Conservation (phyloP, 2,329 filamentous ascomycete species). For the Aspergillus ustus region DNA sequence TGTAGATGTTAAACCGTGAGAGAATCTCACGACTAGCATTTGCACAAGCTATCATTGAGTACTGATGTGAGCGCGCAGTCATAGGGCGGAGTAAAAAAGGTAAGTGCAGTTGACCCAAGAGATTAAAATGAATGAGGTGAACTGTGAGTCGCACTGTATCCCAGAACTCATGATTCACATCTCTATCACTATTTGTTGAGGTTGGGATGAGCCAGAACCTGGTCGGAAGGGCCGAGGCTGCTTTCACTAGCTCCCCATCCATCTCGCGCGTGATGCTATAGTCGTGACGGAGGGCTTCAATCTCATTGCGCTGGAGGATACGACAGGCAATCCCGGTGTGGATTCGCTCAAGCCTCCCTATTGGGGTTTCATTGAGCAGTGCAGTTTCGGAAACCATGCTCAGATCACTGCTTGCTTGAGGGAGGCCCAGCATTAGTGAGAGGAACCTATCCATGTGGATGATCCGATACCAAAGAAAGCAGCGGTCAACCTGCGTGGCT, state of each 20-base stretch:
- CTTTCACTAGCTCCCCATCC: not conserved
- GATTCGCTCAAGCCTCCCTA: not conserved
- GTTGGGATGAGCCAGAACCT: not conserved
- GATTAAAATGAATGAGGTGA: not conserved
- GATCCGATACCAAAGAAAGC: conserved; percentile 9
- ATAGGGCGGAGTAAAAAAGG: not conserved
- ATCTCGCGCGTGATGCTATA: not conserved
- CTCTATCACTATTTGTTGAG: not conserved
- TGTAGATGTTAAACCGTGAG: not conserved
- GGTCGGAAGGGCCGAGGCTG: not conserved
- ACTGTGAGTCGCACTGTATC: not conserved
- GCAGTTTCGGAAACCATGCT: not conserved
- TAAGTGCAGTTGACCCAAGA: conserved; percentile 4
- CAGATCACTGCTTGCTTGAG: not conserved
- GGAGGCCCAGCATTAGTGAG: conserved; percentile 7
- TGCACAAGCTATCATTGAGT: not conserved
- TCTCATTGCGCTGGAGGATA: not conserved
- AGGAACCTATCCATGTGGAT: conserved; percentile 3
- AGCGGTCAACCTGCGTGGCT: not conserved
- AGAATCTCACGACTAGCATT: not conserved
- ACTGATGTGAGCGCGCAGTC: not conserved
- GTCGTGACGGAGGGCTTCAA: not conserved
- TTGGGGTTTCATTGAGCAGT: not conserved
- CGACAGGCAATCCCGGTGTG: not conserved
- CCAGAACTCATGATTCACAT: not conserved